Conservation (phyloP, 2,329 filamentous ascomycete species). For the Paraconiothyrium sp. region DNA sequence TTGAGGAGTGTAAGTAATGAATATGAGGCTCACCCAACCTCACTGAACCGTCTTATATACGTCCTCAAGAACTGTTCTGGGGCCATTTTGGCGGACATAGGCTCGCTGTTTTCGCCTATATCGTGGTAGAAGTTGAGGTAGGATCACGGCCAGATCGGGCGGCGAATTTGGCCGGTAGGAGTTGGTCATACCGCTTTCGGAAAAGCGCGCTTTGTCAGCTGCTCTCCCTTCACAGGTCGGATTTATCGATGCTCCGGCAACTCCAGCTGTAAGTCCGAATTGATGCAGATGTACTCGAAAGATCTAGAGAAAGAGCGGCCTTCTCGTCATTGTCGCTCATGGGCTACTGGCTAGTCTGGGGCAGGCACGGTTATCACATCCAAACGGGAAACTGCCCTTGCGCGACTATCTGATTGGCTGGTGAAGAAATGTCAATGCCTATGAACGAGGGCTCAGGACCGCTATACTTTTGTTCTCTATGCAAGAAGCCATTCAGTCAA, state of each 20-base stretch:
- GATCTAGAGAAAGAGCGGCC: neutral
- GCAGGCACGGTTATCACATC: neutral
- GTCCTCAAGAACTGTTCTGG: neutral
- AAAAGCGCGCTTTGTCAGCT: constrained; percentile 3
- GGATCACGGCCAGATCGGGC: neutral
- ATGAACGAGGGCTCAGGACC: neutral
- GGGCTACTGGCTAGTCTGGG: neutral
- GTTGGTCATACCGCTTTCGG: neutral
- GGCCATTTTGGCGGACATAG: neutral
- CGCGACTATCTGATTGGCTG: neutral
- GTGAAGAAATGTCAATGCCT: neutral
- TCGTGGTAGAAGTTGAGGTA: neutral
- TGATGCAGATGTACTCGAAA: neutral
- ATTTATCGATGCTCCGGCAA: neutral
- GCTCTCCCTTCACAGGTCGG: constrained; percentile 3
- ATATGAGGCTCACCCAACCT: neutral
- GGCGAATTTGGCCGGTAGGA: constrained; percentile 12
- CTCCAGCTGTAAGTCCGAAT: neutral
- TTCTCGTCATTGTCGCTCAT: neutral
- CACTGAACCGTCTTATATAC: neutral
- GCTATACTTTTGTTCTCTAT: constrained; percentile 1
- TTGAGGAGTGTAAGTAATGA: neutral
- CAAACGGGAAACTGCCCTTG: neutral
- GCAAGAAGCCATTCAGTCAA: constrained; percentile 3
- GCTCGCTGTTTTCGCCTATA: neutral